Conservation (phyloP, 2,329 filamentous ascomycete genomes). For the Aphanocladium album region DNA sequence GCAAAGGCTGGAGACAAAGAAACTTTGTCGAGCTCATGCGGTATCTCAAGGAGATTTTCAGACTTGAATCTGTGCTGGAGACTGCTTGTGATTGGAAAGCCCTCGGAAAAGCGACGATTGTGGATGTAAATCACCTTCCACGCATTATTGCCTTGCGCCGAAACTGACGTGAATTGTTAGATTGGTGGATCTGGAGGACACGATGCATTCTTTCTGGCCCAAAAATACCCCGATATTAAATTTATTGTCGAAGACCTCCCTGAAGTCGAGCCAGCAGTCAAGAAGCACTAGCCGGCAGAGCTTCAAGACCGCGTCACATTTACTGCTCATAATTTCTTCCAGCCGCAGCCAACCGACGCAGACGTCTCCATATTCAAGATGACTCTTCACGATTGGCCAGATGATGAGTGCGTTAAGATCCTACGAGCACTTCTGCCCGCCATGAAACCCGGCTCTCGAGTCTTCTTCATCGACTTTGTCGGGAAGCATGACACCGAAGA, state of each 20-base stretch:
- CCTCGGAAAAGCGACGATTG: conserved; percentile 30
- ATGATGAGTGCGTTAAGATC: conserved; percentile 36
- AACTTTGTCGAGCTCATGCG: conserved; percentile 37
- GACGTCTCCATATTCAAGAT: conserved; percentile 49
- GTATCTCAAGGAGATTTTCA: conserved; percentile 36
- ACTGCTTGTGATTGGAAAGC: conserved; percentile 31
- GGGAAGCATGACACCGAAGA: conserved; percentile 28
- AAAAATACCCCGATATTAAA: conserved; percentile 34
- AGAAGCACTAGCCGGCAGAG: conserved; percentile 30
- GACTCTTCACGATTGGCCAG: conserved; percentile 53
- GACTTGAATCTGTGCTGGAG: conserved; percentile 28
- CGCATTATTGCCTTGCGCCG: neutral
- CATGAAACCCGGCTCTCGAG: conserved; percentile 37
- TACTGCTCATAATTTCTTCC: conserved; percentile 34
- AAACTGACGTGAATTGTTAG: conserved; percentile 18
- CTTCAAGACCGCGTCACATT: conserved; percentile 31
- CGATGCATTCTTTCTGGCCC: conserved; percentile 35
- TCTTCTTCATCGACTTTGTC: conserved; percentile 35
- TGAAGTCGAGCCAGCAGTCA: conserved; percentile 29
- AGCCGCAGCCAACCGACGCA: conserved; percentile 34
- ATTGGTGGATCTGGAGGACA: conserved; percentile 40
- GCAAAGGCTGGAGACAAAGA: conserved; percentile 32
- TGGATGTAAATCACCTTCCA: conserved; percentile 32
- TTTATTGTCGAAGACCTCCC: conserved; percentile 43
- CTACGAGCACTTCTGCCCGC: conserved; percentile 37